Base-by-base conservation (phyloP, 805 yeast genomes). In the Metschnikowia henanensis region DNA sequence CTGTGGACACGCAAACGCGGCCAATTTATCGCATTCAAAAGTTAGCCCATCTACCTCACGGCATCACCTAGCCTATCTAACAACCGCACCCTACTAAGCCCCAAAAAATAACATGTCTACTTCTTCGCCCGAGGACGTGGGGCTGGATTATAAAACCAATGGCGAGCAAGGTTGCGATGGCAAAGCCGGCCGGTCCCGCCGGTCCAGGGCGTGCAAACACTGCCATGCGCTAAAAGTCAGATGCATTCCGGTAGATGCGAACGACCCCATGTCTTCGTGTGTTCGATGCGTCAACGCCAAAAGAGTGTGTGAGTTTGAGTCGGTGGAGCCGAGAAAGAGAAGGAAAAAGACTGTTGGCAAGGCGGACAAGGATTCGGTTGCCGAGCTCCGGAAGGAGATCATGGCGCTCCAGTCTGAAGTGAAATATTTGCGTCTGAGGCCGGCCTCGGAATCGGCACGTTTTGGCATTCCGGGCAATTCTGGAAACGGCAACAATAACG, bases 151-250 rank as follows among this genome's bases (percentile, higher is more conserved):
- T 25, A 37, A 16, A 20, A 18, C 35, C 9, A 25, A 30, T 20
- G 42, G 39, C 6, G 46, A 43, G 6, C 25, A 35, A 22, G 16
- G 35, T 20, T 17, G 20, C 18, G 47, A 44, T 12, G 25, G 30
- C 30, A 51, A 49, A 30, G 31, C 22, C 21, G 39, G 26, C 22
- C 39, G 53, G 19, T 45, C 51, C 17, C 57, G 81, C 43, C 55
- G 81, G 37, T 63, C 83, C 0, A 80, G 78, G 12, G 87, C 87
- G 1, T 82, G 87, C 60, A 79, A 76, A 50, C 70, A 79, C n/a
- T 90, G 97, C 59, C 95, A 92, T 56, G 61, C 86, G 0, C 72
- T 88, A 39, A 90, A 90, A 58, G 96, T 90, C 26, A 81, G 84
- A 53, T 90, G 97, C 63, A 80, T 84, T 6, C 94, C 96, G 0